Conservation (phyloP, 1,284 basidiomycete species). For the Heterobasidion annosum region DNA sequence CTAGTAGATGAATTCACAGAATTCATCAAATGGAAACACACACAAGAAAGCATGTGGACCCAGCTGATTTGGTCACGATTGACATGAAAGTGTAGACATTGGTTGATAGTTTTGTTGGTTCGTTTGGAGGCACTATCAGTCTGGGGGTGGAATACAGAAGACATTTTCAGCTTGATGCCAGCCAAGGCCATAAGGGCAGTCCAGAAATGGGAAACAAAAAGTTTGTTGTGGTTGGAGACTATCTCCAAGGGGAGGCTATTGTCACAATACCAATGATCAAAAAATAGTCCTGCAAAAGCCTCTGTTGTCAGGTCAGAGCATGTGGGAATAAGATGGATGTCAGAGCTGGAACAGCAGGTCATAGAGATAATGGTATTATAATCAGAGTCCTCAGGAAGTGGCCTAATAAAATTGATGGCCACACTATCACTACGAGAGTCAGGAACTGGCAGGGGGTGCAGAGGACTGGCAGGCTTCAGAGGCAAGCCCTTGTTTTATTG, state of each 20-base stretch:
- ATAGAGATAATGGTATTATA: slow-evolving; percentile 10
- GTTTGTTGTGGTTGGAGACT: slow-evolving; percentile 14
- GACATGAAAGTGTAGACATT: slow-evolving; percentile 16
- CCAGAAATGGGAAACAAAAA: slow-evolving; percentile 18
- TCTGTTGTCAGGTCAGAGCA: slow-evolving; percentile 16
- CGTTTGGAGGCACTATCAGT: slow-evolving; percentile 15
- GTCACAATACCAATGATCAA: slow-evolving; percentile 14
- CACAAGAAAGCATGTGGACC: slow-evolving; percentile 18
- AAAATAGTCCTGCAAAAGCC: slow-evolving; percentile 13
- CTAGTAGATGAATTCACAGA: slow-evolving; percentile 15
- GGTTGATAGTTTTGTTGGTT: slow-evolving; percentile 15
- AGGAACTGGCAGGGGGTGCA: slow-evolving; percentile 16
- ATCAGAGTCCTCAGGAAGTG: slow-evolving; percentile 13
- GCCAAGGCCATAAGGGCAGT: slow-evolving; percentile 9
- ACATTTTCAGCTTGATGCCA: slow-evolving; percentile 15
- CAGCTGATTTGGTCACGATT: slow-evolving; percentile 24
- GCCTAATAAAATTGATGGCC: slow-evolving; percentile 24
- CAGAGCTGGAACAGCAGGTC: slow-evolving; percentile 4
- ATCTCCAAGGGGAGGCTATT: slow-evolving; percentile 14
- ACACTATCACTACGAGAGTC: slow-evolving; percentile 12
- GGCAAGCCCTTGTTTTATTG: slow-evolving; percentile 9
- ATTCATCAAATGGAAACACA: slow-evolving; percentile 27
- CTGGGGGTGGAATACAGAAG: slow-evolving; percentile 14
- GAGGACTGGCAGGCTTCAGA: slow-evolving; percentile 5
- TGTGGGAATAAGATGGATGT: slow-evolving; percentile 16